A percentile compares a stretch with the other conserved stretches of the same genome.
Conservation (phyloP, 2,329 filamentous ascomycete genomes). For the Aureobasidium sp. region DNA sequence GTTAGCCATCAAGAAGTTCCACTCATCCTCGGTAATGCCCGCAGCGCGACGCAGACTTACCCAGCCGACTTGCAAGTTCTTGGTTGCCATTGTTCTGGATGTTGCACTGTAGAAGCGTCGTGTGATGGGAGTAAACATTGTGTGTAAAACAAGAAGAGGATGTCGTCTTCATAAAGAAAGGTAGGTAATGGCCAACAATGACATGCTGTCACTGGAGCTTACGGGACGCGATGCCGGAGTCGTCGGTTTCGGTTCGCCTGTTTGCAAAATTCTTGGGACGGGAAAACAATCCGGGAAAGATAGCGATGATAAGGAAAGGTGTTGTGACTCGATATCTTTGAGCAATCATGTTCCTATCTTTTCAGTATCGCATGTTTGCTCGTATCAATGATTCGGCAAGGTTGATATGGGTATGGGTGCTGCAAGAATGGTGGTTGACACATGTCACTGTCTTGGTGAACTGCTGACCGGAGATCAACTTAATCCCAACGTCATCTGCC, state of each 20-base stretch:
- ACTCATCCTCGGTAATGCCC: neutral
- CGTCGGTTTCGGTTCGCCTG: neutral
- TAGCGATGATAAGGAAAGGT: constrained; percentile 10
- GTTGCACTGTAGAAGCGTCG: constrained; percentile 12
- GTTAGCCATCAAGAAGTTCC: neutral
- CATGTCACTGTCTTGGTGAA: neutral
- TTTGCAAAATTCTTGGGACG: constrained; percentile 16
- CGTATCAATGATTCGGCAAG: no score
- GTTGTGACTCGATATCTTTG: constrained; percentile 13
- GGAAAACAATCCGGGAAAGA: neutral
- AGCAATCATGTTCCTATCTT: neutral
- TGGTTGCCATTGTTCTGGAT: constrained; percentile 6
- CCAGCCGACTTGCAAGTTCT: constrained; percentile 21
- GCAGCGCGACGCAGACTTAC: constrained; percentile 6
- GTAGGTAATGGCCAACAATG: no score
- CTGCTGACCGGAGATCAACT: neutral
- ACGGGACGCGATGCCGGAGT: constrained; percentile 13
- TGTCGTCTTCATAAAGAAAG: neutral
- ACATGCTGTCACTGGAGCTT: neutral
- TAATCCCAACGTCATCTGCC: constrained; percentile 7
- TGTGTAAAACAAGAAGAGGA: neutral
- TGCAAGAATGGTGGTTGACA: neutral
- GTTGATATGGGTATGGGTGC: no score
- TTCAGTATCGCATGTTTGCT: no score
- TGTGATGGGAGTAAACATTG: neutral